A percentile compares a stretch with the other conserved stretches of the same genome.
Conservation (phyloP, 2,329 filamentous ascomycete genomes). For the Hymenoscyphus fructigenus region DNA sequence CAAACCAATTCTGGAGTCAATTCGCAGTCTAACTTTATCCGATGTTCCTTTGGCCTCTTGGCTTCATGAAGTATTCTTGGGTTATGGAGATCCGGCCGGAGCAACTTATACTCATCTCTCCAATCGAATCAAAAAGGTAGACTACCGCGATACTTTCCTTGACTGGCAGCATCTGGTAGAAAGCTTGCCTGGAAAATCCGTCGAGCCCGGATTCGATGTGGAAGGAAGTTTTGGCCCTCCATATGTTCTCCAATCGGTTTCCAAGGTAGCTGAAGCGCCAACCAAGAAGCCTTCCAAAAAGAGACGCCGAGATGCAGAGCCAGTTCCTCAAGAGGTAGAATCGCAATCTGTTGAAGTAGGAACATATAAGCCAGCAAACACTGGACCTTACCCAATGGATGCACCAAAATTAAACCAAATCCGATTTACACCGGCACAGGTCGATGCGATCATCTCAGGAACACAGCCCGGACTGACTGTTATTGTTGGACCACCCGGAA, state of each 20-base stretch:
- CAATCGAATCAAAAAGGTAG: constrained; percentile 74
- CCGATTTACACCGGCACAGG: constrained; percentile 86
- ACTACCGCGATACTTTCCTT: constrained; percentile 92
- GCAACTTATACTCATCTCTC: constrained; percentile 82
- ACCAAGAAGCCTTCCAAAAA: constrained; percentile 74
- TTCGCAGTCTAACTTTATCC: constrained; percentile 79
- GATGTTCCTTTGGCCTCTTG: constrained; percentile 84
- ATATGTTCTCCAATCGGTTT: constrained; percentile 73
- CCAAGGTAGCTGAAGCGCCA: constrained; percentile 51
- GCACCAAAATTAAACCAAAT: constrained; percentile 77
- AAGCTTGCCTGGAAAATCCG: constrained; percentile 81
- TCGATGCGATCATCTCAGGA: constrained; percentile 90
- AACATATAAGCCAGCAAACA: constrained; percentile 86
- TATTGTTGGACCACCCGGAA: constrained; percentile 92
- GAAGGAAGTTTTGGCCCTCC: constrained; percentile 79
- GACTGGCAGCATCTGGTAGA: constrained; percentile 93
- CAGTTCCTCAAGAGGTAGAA: constrained; percentile 54
- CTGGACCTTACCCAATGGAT: constrained; percentile 85
- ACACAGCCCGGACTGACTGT: constrained; percentile 92
- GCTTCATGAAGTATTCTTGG: constrained; percentile 97
- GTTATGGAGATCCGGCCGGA: constrained; percentile 87
- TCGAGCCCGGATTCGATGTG: constrained; percentile 74
- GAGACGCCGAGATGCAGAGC: constrained; percentile 75
- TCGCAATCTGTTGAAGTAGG: constrained; percentile 75
- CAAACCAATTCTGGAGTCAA: constrained; percentile 87